Base-by-base conservation (phyloP, 352 stramenopile genomes). In the Lagenidium sp. region DNA sequence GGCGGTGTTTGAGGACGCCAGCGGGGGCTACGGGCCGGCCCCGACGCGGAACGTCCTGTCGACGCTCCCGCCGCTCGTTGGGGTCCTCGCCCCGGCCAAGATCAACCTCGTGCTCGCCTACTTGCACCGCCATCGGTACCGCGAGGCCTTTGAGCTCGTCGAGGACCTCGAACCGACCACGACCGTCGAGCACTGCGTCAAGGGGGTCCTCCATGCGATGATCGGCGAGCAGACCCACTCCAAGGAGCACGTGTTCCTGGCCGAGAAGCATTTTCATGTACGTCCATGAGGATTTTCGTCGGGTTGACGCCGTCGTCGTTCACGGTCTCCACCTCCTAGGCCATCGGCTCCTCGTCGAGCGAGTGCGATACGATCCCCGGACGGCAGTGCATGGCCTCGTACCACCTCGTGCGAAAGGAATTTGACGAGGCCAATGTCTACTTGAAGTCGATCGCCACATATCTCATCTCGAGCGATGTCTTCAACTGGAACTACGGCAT, bases 401-500 rank as follows among this genome's bases (percentile, higher is more conserved):
- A 80, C 28, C 75, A 72, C 44, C 44, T 88, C 12, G 26, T 88
- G 8, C 72, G 76, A 7, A 83, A 77, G 30, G 72, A 88, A 44
- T 82, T 69, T 23, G 57, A 48, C 1, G 71, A 85, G 22, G 77
- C 60, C 3, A 74, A 76, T 31, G 56, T 82, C n/a, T 87, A 87
- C 50, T 32, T 90, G 26, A 79, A 55, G 24, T 86, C 74, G 2
- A 85, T 87, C 25, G 48, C 56, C 8, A 56, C 60, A 44, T 85
- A 82, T 44, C 52, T 85, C 39, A 42, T 54, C 23, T 51, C 57
- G 4, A 64, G 58, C 30, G 75, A 88, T 28, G 58, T 67, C 3
- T 90, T 90, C 56, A 85, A 90, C 54, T 87, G 72, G 72, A 90
- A 90, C 50, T 85, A 85, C 47, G 77, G 72, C 2, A 24, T 85